A percentile compares a stretch with the other conserved stretches of the same genome.
These are phyloP conservation scores for Kregervanrija delftensis DNA, from an alignment of 805 yeast species.

Conservation along the genomic window DNA sequence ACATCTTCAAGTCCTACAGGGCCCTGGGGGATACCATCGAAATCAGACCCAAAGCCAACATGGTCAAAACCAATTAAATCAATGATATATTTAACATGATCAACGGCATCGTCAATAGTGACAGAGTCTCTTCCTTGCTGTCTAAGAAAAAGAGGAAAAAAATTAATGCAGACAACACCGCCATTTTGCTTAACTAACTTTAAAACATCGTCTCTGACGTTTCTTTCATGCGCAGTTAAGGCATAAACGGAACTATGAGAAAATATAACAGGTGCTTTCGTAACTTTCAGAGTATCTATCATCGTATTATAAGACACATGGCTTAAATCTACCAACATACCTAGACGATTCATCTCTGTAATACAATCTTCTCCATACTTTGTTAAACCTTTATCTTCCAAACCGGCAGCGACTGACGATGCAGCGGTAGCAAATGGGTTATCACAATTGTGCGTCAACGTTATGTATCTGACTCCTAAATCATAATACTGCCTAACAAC, in stretches of 20 bases:
- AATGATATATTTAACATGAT: conserved; percentile 38
- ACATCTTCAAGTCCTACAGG: conserved; percentile 50
- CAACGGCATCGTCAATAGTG: conserved; percentile 42
- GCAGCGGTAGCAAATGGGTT: conserved; percentile 55
- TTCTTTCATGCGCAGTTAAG: conserved; percentile 36
- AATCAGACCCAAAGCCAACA: conserved; percentile 49
- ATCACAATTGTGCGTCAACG: conserved; percentile 50
- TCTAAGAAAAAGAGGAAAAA: conserved; percentile 36
- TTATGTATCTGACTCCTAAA: conserved; percentile 47
- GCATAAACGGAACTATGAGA: conserved; percentile 43
- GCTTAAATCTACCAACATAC: conserved; percentile 47
- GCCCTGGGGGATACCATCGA: conserved; percentile 41
- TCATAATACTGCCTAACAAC: conserved; percentile 43
- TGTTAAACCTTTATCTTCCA: conserved; percentile 38
- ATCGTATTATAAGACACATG: conserved; percentile 47
- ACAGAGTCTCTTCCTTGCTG: conserved; percentile 21
- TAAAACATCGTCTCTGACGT: conserved; percentile 44
- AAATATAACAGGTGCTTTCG: conserved; percentile 43
- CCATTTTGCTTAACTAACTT: conserved; percentile 32
- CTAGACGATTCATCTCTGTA: conserved; percentile 45
- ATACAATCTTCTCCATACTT: conserved; percentile 35
- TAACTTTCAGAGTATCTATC: conserved; percentile 34
- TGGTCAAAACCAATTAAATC: conserved; percentile 45
- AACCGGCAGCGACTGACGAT: conserved; percentile 38
- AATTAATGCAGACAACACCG: conserved; percentile 47